Evolutionary conservation across 371 early-diverging fungal genomes (phyloP).

Genomic region (Mortierella sp.): DNA sequence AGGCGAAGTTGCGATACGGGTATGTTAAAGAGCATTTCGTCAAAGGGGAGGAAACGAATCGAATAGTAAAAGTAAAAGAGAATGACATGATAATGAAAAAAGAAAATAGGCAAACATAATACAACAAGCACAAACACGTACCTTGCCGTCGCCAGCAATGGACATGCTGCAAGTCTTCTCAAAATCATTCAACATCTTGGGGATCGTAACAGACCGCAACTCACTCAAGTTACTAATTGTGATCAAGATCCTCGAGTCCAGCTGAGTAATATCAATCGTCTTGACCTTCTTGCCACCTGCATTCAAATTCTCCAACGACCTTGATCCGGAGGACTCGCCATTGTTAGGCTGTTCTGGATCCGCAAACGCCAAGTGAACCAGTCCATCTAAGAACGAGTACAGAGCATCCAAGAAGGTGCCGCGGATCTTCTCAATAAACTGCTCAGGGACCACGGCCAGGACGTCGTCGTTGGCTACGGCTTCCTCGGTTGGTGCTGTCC

Average conservation of each 20-base stretch:
- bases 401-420: conserved; percentile 73
- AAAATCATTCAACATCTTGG: conserved; percentile 79
- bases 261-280: conserved; percentile 24
- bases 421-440: conserved; percentile 71
- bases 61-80: neutral
- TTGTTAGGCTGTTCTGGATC: conserved; percentile 52
- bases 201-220: conserved; percentile 75
- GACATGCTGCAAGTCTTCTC: conserved; percentile 75
- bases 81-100: neutral
- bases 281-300: conserved; percentile 19
- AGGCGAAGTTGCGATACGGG: too few relatives aligned
- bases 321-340: conserved; percentile 34
- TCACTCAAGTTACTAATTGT: conserved; percentile 87
- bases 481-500: conserved; percentile 63
- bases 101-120: neutral
- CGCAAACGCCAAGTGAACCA: conserved; percentile 74
- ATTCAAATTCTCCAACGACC: conserved; percentile 16
- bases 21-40: neutral
- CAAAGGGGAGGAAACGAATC: neutral
- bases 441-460: conserved; percentile 34
- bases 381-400: conserved; percentile 79
- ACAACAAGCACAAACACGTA: conserved; percentile 23
- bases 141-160: conserved; percentile 77
- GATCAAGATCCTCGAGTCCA: conserved; percentile 81
- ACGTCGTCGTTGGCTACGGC: conserved; percentile 34